Evolutionary conservation across 2,329 filamentous ascomycete species (phyloP).

Genomic region (Diaporthe sp.): DNA sequence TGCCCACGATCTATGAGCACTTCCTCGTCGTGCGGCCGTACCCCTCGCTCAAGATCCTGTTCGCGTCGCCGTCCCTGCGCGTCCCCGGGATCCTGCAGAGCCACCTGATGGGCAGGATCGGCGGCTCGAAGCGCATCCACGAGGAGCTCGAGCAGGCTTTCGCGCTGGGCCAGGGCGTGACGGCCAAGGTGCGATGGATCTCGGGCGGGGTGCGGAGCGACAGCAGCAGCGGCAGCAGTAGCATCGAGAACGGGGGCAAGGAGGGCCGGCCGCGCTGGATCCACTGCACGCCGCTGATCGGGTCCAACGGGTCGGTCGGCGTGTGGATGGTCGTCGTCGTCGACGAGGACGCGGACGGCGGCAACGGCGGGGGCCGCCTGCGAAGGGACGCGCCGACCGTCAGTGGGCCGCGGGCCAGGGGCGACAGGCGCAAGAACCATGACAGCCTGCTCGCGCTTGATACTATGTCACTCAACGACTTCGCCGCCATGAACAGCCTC

Average conservation of each 20-base stretch:
- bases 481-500: slow-evolving; percentile 25
- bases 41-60: slow-evolving; percentile 76
- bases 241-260: slow-evolving; percentile 4
- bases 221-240: slow-evolving; percentile 23
- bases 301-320: slow-evolving; percentile 76
- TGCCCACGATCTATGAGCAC: slow-evolving; percentile 64
- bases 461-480: slow-evolving; percentile 34
- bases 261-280: slow-evolving; percentile 80
- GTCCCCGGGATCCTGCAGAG: slow-evolving; percentile 77
- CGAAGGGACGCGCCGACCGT: slow-evolving; percentile 10
- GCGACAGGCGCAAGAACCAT: background rate
- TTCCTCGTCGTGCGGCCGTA: slow-evolving; percentile 77
- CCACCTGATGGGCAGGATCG: slow-evolving; percentile 67
- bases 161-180: slow-evolving; percentile 77
- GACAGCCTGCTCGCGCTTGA: slow-evolving; percentile 22
- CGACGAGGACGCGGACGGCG: slow-evolving; percentile 66
- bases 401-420: slow-evolving; percentile 6
- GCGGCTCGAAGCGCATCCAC: slow-evolving; percentile 62
- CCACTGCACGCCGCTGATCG: slow-evolving; percentile 81
- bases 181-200: slow-evolving; percentile 81
- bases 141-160: slow-evolving; percentile 71
- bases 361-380: background rate
- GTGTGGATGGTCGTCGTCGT: slow-evolving; percentile 86
- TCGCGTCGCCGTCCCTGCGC: slow-evolving; percentile 77
- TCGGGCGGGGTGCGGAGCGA: slow-evolving; percentile 50